Evolutionary conservation across 495 filamentous ascomycete species (phyloP).

Genomic region (Neurospora sp.): DNA sequence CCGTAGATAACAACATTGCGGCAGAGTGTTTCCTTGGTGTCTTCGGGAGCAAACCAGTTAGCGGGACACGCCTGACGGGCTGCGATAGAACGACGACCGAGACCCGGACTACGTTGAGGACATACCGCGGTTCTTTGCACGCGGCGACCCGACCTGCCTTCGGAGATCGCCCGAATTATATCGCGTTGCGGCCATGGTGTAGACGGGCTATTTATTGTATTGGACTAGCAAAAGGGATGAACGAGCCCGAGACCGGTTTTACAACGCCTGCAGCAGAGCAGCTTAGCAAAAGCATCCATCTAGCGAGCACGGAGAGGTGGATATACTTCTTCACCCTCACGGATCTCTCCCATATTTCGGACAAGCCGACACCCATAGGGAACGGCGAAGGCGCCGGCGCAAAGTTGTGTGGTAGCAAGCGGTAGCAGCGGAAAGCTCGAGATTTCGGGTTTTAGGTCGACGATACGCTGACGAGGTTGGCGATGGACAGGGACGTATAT

Average conservation of each 20-base stretch:
- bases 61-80: constrained; percentile 1
- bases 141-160: constrained; percentile 41
- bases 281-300: not conserved
- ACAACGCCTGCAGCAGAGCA: constrained; percentile 18
- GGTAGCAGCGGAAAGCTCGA: not conserved
- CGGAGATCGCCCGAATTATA: constrained; percentile 34
- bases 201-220: constrained; percentile 3
- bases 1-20: constrained; percentile 92
- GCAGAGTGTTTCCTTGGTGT: constrained; percentile 77
- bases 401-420: not conserved
- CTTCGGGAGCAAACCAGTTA: constrained; percentile 12
- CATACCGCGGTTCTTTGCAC: constrained; percentile 41
- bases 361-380: constrained; percentile 21
- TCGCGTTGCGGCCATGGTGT: constrained; percentile 34
- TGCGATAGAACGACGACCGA: constrained; percentile 1
- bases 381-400: not conserved
- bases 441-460: not conserved
- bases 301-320: not conserved
- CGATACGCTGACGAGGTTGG: not conserved
- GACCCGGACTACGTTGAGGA: constrained; percentile 1
- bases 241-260: constrained; percentile 16
- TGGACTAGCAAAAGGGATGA: constrained; percentile 8
- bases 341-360: constrained; percentile 27
- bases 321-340: constrained; percentile 23
- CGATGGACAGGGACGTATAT: not conserved